These are phyloP conservation scores for Teunomyces kruisii DNA, from an alignment of 805 yeast species.

Conservation along the genomic window DNA sequence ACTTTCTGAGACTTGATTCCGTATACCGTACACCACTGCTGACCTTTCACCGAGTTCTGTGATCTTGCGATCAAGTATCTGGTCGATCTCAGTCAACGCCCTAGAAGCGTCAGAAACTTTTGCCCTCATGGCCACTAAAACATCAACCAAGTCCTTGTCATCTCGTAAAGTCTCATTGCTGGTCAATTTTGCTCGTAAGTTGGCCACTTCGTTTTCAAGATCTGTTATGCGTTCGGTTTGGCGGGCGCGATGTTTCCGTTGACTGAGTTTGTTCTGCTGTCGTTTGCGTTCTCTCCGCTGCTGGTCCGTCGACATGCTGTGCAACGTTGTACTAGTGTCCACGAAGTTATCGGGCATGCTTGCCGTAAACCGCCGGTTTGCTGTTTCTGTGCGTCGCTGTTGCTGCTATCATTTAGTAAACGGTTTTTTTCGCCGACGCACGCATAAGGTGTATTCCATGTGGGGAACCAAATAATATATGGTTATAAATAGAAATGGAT, in stretches of 20 bases:
- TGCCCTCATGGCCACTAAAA: not conserved
- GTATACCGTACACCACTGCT: not conserved
- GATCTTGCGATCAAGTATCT: not conserved
- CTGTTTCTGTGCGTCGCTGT: not conserved
- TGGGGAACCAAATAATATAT: not conserved
- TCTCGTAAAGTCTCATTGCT: not conserved
- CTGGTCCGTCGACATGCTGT: not conserved
- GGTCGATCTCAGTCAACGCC: constrained; percentile 3
- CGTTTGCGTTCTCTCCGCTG: constrained; percentile 1
- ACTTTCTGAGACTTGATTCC: not conserved
- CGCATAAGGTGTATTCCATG: not conserved
- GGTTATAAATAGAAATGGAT: not conserved
- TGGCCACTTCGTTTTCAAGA: not conserved
- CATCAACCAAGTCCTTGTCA: not conserved
- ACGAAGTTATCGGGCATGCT: not conserved
- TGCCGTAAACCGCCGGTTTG: not conserved
- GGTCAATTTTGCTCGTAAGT: not conserved
- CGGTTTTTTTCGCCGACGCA: constrained; percentile 2
- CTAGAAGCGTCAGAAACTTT: constrained; percentile 2
- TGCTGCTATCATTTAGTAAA: not conserved
- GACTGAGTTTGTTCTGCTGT: constrained; percentile 4
- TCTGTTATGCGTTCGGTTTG: constrained; percentile 1
- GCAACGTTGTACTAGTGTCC: not conserved
- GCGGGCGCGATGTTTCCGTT: constrained; percentile 1
- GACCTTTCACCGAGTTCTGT: not conserved